These are phyloP conservation scores for Chalciporus chontae DNA, from an alignment of 768 basidiomycete species.

Conservation along the genomic window DNA sequence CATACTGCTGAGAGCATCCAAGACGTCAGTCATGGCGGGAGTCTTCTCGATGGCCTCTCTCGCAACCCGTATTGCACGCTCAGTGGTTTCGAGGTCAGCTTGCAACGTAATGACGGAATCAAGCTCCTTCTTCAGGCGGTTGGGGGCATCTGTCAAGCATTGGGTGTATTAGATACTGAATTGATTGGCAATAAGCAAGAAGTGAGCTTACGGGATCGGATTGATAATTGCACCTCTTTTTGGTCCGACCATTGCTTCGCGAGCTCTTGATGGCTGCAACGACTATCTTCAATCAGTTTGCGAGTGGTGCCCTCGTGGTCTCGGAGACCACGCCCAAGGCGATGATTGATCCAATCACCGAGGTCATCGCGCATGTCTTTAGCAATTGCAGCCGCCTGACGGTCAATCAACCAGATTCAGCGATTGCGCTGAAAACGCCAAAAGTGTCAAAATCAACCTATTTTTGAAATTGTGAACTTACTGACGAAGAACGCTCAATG, in stretches of 20 bases:
- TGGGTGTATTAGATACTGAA: too few species aligned
- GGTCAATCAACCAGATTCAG: slow-evolving; percentile 34
- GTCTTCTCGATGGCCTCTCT: slow-evolving; percentile 4
- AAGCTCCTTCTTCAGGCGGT: slow-evolving; percentile 31
- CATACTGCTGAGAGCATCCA: slow-evolving; percentile 18
- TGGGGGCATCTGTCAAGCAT: slow-evolving; percentile 22
- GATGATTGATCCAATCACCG: slow-evolving; percentile 30
- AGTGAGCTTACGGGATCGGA: too few species aligned
- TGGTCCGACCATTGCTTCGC: too few species aligned
- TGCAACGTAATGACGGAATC: slow-evolving; percentile 32
- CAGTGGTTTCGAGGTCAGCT: slow-evolving; percentile 19
- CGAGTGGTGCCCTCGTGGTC: slow-evolving; percentile 1
- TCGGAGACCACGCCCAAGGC: slow-evolving; percentile 14
- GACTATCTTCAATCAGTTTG: too few species aligned
- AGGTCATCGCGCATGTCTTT: slow-evolving; percentile 25
- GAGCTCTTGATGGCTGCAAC: too few species aligned
- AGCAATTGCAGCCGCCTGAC: slow-evolving; percentile 26
- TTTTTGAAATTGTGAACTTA: slow-evolving; percentile 13
- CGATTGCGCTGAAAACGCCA: not conserved
- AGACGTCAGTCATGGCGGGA: too few species aligned
- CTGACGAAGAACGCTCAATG: slow-evolving; percentile 28
- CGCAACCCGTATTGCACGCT: not conserved
- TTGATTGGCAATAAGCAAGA: too few species aligned
- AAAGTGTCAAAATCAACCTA: not conserved
- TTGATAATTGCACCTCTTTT: too few species aligned